A percentile compares a stretch with the other conserved stretches of the same genome.
Evolutionary conservation across 805 yeast genomes (phyloP).

Genomic region (Kluyveromyces siamensis): DNA sequence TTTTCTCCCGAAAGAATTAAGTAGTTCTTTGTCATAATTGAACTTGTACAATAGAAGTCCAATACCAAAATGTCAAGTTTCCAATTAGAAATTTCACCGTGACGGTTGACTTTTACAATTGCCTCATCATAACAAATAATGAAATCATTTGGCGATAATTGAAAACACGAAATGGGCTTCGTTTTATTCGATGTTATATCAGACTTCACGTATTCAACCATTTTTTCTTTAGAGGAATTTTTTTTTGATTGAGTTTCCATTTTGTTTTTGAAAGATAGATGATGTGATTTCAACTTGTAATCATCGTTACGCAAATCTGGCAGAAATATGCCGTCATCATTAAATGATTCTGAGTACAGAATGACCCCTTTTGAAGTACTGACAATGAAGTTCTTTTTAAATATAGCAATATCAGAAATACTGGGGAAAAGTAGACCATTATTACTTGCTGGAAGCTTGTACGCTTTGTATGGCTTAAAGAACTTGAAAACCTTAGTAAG

Average conservation of each 20-base stretch:
- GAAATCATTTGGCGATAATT: conserved; percentile 45
- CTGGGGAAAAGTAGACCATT: conserved; percentile 47
- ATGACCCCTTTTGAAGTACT: conserved; percentile 63
- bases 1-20: conserved; percentile 53
- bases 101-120: conserved; percentile 55
- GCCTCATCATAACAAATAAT: conserved; percentile 62
- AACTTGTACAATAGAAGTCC: conserved; percentile 34
- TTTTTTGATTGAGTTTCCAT: conserved; percentile 17
- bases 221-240: conserved; percentile 22
- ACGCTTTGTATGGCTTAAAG: conserved; percentile 42
- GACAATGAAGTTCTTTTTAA: conserved; percentile 57
- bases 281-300: conserved; percentile 13
- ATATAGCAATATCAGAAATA: conserved; percentile 49
- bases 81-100: conserved; percentile 41
- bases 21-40: conserved; percentile 37
- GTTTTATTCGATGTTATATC: conserved; percentile 29
- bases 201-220: conserved; percentile 31
- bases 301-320: conserved; percentile 47
- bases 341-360: conserved; percentile 43
- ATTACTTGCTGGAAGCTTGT: conserved; percentile 47
- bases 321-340: conserved; percentile 43
- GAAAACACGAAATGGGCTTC: conserved; percentile 55
- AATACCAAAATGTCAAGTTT: conserved; percentile 33
- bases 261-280: conserved; percentile 14
- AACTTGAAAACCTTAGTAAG: conserved; percentile 23